Base-by-base conservation (phyloP, 805 yeast species). In the Barnettozyma vustinii region DNA sequence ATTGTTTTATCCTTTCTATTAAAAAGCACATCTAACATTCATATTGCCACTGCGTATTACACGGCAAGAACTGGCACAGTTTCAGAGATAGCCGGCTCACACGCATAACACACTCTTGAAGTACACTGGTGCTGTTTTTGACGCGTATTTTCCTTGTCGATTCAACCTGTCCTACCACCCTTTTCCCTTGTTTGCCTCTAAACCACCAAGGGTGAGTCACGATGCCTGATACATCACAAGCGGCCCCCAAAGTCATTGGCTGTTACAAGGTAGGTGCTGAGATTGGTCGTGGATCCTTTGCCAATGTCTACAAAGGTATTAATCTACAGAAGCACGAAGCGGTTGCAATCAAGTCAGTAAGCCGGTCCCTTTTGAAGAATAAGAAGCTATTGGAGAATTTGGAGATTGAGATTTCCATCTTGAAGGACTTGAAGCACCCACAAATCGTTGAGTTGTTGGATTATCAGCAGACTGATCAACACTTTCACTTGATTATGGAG, bases 201-300 rank as follows among this genome's bases (percentile, higher is more conserved):
- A 30, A 30, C 33, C 19, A 6, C 18, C 7, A 36, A 12, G 39
- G 9, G 41, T 37, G 41, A 37, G 41, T 37, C 26, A 37, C 41
- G 33, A 40, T 40, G 43, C 43, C 43, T n/a, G 43, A 40, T 13
- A 26, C 43, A 19, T 16, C 23, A 23, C 32, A 4, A 27, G 9
- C 42, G 18, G 25, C 44, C 8, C 49, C 52, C 33, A 56, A 55
- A 46, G 49, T 58, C 45, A 53, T 58, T 16, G 64, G 59, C 20
- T 51, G 52, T 40, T 61, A 58, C 53, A 59, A 56, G 45, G 50
- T 59, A 15, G 65, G 64, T 2, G 52, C 60, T 2, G 96, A 90
- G 65, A 92, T 94, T 47, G 99, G 99, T 21, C 82, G 87, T 59
- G 99, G 99, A 32, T 87, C 96, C 9, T 94, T 94, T 71, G 99